Evolutionary conservation across 768 basidiomycete genomes (phyloP), one percentile per base, ranked within the genome.

Genomic region (Naganishia kalamii): DNA sequence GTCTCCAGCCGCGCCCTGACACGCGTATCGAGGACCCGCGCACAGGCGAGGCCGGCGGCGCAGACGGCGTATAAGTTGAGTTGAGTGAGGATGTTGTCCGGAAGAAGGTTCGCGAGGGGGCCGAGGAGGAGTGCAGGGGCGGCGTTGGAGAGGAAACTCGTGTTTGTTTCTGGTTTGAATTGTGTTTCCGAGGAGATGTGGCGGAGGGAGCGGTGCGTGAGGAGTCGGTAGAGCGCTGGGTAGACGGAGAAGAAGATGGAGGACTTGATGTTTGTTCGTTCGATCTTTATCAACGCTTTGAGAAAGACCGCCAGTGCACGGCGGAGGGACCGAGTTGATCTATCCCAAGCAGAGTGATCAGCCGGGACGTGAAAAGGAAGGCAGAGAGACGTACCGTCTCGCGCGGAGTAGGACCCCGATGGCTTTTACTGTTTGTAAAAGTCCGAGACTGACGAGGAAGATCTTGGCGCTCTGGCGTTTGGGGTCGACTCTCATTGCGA

Each of bases 1-100:
- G 11, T 29, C 29, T 37, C 27, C 6, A 57, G 63, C 50, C 49
- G 1, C 17, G 6, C 15, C 60, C 29, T 25, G n/a, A 62, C 41
- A 10, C 47, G 23, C 29, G 10, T 30, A 12, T 43, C 21, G 23
- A 43, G 12, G 2, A 33, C 25, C 41, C 50, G 44, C 2, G 49
- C 65, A 8, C 60, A 29, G 0, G 60, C 35, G 32, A 66, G 21
- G 44, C 37, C 49, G 17, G 47, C 49, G 7, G 65, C 65, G 48
- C 47, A 60, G 35, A 49, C 23, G 25, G 47, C 46, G 49, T 66
- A 66, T 15, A 66, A 32, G 30, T 66, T 66, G 59, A 66, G 59
- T 12, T 66, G 65, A 49, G 59, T 61, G 27, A 54, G 25, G 35
- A 60, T 48, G 15, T 12, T 32, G 15, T 48, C n/a, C 27, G 65